phyloP scores from a whole-genome alignment of 1,284 basidiomycete species.

The Moniliophthora roreri region DNA sequence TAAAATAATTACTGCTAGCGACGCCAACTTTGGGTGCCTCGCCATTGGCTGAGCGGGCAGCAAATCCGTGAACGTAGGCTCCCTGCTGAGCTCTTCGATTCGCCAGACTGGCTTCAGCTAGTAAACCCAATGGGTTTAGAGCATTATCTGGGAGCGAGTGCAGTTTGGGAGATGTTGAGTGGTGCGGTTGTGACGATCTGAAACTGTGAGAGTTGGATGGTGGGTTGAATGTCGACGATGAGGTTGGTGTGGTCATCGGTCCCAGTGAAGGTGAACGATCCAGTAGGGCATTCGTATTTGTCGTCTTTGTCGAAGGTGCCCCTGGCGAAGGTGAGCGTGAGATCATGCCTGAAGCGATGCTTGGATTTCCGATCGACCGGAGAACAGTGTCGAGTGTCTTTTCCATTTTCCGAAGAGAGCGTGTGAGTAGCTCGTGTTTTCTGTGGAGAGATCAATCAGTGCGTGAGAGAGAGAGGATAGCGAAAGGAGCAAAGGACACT shows the following conservation, averaged over 20 bases:
- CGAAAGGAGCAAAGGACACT: slow-evolving; percentile 23
- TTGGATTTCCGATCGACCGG: slow-evolving; percentile 80
- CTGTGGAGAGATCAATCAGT: slow-evolving; percentile 36
- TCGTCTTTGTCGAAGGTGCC: slow-evolving; percentile 48
- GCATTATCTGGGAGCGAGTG: slow-evolving; percentile 90
- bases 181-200: slow-evolving; percentile 33
- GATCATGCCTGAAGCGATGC: slow-evolving; percentile 74
- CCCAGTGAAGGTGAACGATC: slow-evolving; percentile 52
- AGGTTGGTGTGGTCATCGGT: slow-evolving; percentile 27
- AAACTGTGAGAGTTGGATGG: slow-evolving; percentile 26
- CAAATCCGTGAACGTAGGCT: slow-evolving; percentile 34
- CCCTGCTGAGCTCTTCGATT: slow-evolving; percentile 64
- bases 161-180: slow-evolving; percentile 61
- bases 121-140: slow-evolving; percentile 85
- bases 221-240: slow-evolving; percentile 17
- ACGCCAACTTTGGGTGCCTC: slow-evolving; percentile 68
- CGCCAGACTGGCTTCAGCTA: slow-evolving; percentile 89
- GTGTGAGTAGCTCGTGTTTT: slow-evolving; percentile 86
- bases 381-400: slow-evolving; percentile 87
- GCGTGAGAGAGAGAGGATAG: slow-evolving; percentile 12
- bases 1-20: slow-evolving; percentile 92
- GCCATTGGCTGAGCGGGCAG: slow-evolving; percentile 34
- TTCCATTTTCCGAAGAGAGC: slow-evolving; percentile 92
- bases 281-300: slow-evolving; percentile 60
- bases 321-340: slow-evolving; percentile 70